Evolutionary conservation across 2,329 filamentous ascomycete genomes (phyloP).

Genomic region (Pseudogymnoascus pannorum): DNA sequence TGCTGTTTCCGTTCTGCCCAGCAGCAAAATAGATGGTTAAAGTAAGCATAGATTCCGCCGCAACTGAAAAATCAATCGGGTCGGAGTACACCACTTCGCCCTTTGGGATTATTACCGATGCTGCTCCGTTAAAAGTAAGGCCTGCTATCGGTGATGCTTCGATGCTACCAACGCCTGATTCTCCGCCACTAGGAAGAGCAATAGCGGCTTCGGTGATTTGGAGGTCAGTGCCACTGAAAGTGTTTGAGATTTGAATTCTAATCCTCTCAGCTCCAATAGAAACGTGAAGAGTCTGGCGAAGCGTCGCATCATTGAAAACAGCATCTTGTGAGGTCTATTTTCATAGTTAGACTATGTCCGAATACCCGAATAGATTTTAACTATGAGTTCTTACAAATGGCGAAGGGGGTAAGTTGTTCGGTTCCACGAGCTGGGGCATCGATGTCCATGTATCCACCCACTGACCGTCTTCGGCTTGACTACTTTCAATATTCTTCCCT

Average conservation of each 20-base stretch:
- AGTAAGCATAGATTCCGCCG: conserved; percentile 44
- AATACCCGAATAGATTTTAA: no score
- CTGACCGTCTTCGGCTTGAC: conserved; percentile 33
- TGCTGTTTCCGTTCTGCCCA: conserved; percentile 48
- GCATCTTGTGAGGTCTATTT: conserved; percentile 31
- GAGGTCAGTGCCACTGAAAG: conserved; percentile 53
- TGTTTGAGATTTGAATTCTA: conserved; percentile 58
- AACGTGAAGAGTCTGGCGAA: conserved; percentile 58
- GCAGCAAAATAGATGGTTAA: conserved; percentile 50
- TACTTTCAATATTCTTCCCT: neutral
- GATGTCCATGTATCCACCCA: conserved; percentile 60
- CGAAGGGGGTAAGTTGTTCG: conserved; percentile 50
- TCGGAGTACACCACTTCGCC: conserved; percentile 55
- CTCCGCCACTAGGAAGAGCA: conserved; percentile 46
- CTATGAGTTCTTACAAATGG: conserved; percentile 43
- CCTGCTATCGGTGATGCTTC: conserved; percentile 43
- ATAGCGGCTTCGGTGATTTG: conserved; percentile 53
- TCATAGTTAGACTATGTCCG: neutral
- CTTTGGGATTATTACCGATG: conserved; percentile 44
- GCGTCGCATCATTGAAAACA: conserved; percentile 55
- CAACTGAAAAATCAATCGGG: conserved; percentile 47
- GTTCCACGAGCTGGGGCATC: conserved; percentile 60
- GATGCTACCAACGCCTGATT: conserved; percentile 46
- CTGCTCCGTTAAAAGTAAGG: conserved; percentile 51
- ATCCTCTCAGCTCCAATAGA: conserved; percentile 49